phyloP scores from a whole-genome alignment of 2,329 filamentous ascomycete species.

The Epichloe sibirici region DNA sequence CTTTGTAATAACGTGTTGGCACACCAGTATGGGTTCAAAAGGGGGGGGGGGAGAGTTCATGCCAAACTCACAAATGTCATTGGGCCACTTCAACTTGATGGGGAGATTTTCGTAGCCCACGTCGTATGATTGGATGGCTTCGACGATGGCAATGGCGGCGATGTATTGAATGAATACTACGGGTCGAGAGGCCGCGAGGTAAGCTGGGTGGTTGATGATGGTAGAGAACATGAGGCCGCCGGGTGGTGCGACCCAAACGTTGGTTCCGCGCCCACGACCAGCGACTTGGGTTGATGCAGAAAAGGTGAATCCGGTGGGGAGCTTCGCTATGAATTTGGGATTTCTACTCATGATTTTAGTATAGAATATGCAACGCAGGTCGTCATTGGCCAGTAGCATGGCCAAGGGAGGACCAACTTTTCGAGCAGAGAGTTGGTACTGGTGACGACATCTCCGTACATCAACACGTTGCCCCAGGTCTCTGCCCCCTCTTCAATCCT shows the following conservation, averaged over 20 bases:
- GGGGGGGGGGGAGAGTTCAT: neutral
- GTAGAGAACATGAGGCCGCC: slow-evolving; percentile 82
- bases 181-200: slow-evolving; percentile 59
- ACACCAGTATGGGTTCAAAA: neutral
- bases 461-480: slow-evolving; percentile 62
- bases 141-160: slow-evolving; percentile 73
- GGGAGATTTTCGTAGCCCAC: slow-evolving; percentile 61
- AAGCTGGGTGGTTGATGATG: slow-evolving; percentile 69
- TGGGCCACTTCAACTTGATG: slow-evolving; percentile 92
- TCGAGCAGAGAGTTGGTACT: slow-evolving; percentile 91
- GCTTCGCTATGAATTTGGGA: slow-evolving; percentile 56
- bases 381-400: no score
- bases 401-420: slow-evolving; percentile 41
- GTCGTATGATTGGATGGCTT: slow-evolving; percentile 72
- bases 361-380: no score
- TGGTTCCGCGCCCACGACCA: slow-evolving; percentile 75
- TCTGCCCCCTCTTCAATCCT: slow-evolving; percentile 39
- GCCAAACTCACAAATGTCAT: slow-evolving; percentile 62
- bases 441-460: slow-evolving; percentile 88
- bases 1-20: no score
- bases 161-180: slow-evolving; percentile 94
- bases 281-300: slow-evolving; percentile 81
- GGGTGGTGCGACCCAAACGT: slow-evolving; percentile 88
- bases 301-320: slow-evolving; percentile 79
- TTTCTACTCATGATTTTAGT: slow-evolving; percentile 44